Conservation (phyloP, 192 early-diverging fungal genomes). For the Helicostylum pulchrum region DNA sequence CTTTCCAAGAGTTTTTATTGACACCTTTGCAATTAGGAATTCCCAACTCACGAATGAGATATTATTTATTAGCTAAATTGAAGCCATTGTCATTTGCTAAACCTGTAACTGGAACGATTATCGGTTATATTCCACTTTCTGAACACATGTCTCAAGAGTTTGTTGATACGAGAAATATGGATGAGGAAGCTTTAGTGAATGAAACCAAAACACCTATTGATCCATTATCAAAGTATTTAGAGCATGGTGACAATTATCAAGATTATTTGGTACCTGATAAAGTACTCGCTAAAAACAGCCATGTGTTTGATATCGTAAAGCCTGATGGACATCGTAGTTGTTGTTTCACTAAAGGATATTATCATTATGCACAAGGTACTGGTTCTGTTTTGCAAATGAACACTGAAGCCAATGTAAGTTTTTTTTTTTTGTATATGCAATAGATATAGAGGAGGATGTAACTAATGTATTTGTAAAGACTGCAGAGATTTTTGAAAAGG, state of each 20-base stretch:
- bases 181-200: constrained; percentile 26
- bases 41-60: constrained; percentile 77
- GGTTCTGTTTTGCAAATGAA: constrained; percentile 54
- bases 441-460: no score
- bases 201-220: constrained; percentile 9
- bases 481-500: constrained; percentile 33
- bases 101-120: constrained; percentile 35
- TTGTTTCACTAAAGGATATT: constrained; percentile 84
- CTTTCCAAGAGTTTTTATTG: constrained; percentile 70
- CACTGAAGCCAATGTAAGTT: constrained; percentile 45
- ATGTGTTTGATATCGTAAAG: constrained; percentile 67
- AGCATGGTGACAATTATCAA: constrained; percentile 23
- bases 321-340: constrained; percentile 58
- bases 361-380: constrained; percentile 60
- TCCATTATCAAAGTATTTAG: constrained; percentile 25
- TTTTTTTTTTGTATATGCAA: background rate
- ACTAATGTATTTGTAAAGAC: constrained; percentile 22
- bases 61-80: constrained; percentile 58
- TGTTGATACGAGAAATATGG: constrained; percentile 29
- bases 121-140: constrained; percentile 40
- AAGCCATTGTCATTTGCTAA: constrained; percentile 41
- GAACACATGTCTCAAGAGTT: constrained; percentile 27
- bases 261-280: constrained; percentile 50
- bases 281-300: constrained; percentile 47
- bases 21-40: constrained; percentile 72